Conservation (phyloP, 177 flowering plant species). For the Vitis hybrid region DNA sequence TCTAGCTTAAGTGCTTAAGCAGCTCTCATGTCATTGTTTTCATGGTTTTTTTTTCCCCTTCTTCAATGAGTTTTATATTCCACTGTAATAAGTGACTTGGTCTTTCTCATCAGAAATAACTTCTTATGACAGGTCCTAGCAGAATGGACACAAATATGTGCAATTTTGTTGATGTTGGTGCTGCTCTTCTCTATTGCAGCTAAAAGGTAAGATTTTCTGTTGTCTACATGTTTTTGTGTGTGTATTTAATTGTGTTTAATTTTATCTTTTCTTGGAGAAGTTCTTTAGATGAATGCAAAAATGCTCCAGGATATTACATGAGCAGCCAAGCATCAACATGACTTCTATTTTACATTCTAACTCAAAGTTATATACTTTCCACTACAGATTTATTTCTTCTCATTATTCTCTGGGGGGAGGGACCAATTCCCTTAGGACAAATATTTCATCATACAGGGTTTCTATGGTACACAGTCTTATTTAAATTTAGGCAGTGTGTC, state of each 20-base stretch:
- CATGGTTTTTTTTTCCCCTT: not conserved
- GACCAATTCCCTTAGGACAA: slow-evolving; percentile 35
- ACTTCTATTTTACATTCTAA: not conserved
- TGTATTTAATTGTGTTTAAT: not conserved
- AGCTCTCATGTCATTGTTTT: not conserved
- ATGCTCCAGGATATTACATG: slow-evolving; percentile 4
- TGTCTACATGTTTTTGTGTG: not conserved
- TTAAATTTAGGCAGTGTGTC: not conserved
- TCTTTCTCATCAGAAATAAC: not conserved
- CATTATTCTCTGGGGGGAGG: slow-evolving; percentile 23
- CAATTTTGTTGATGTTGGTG: slow-evolving; percentile 35
- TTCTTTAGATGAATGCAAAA: not conserved
- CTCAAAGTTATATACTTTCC: slow-evolving; percentile 8
- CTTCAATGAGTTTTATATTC: not conserved
- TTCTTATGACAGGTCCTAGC: slow-evolving; percentile 61
- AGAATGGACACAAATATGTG: slow-evolving; percentile 49
- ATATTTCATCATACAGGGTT: slow-evolving; percentile 76
- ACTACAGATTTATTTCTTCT: slow-evolving; percentile 41
- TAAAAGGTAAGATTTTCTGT: slow-evolving; percentile 46
- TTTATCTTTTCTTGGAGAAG: not conserved
- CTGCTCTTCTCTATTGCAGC: slow-evolving; percentile 33
- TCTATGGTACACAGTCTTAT: slow-evolving; percentile 45
- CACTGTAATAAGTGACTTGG: not conserved
- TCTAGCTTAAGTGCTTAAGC: too few relatives aligned
- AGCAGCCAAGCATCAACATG: slow-evolving; percentile 2